phyloP scores from a whole-genome alignment of 148 eudicot species.

The Diospyros kaki region DNA sequence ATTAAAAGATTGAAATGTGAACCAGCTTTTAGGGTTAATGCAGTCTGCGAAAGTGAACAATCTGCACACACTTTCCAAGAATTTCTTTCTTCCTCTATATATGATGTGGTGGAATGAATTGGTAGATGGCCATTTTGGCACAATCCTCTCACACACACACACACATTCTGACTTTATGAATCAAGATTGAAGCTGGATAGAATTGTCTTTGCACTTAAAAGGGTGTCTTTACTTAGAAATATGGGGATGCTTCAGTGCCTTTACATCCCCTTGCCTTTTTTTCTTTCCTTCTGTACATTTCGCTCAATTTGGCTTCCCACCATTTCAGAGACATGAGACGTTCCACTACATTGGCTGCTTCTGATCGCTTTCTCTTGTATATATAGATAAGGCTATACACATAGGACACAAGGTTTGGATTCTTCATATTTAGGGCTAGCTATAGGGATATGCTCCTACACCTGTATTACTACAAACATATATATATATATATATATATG shows the following conservation, averaged over 20 bases:
- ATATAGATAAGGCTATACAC: not conserved
- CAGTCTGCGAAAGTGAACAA: not conserved
- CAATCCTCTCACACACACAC: not conserved
- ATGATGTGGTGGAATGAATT: not conserved
- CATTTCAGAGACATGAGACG: constrained; percentile 7
- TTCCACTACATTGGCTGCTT: constrained; percentile 11
- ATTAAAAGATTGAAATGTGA: too few species aligned
- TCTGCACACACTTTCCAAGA: not conserved
- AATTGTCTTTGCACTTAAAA: constrained; percentile 1
- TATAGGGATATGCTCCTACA: too few species aligned
- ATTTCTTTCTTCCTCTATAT: not conserved
- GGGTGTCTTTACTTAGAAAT: not conserved
- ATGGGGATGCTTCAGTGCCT: not conserved
- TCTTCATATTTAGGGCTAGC: not conserved
- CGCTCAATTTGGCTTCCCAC: constrained; percentile 3
- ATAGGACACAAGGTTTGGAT: not conserved
- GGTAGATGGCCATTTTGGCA: not conserved
- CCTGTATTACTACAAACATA: too few species aligned
- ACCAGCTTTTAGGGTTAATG: too few species aligned
- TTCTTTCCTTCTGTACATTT: not conserved
- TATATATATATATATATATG: too few species aligned
- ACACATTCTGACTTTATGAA: too few species aligned
- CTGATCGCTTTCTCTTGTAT: constrained; percentile 1
- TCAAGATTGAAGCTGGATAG: not conserved
- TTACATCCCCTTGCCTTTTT: not conserved